These are phyloP conservation scores for Chiua sp. DNA, from an alignment of 1,284 basidiomycete genomes.

Conservation along the genomic window DNA sequence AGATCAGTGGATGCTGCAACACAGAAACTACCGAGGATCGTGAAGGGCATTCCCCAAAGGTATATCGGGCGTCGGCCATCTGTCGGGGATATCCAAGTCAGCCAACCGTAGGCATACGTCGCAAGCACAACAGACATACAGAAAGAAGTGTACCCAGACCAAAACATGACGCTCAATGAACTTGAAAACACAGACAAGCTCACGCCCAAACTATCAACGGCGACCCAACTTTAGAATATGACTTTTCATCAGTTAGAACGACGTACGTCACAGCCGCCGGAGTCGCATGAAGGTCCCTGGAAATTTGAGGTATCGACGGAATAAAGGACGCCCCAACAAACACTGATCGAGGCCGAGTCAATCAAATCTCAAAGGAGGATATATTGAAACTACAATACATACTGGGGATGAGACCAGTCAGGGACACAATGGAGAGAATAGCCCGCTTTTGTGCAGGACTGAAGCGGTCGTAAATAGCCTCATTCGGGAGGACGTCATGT, in stretches of 20 bases:
- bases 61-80: constrained; percentile 51
- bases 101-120: not conserved
- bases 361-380: not conserved
- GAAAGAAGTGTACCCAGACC: constrained; percentile 32
- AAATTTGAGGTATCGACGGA: constrained; percentile 52
- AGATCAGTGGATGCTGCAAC: constrained; percentile 43
- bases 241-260: not conserved
- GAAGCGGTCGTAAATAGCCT: constrained; percentile 50
- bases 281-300: constrained; percentile 45
- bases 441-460: constrained; percentile 38
- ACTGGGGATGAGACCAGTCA: constrained; percentile 33
- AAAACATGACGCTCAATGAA: constrained; percentile 30
- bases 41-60: constrained; percentile 51
- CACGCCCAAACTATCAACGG: constrained; percentile 28
- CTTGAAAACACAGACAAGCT: constrained; percentile 33
- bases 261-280: constrained; percentile 46
- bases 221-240: not conserved
- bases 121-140: constrained; percentile 25
- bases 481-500: not conserved
- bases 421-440: constrained; percentile 48
- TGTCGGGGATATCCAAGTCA: constrained; percentile 10
- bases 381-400: constrained; percentile 5
- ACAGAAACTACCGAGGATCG: constrained; percentile 48
- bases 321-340: constrained; percentile 51
- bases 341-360: constrained; percentile 34